These are phyloP conservation scores for Boletus mariae DNA, from an alignment of 1,284 basidiomycete species.

Conservation along the genomic window DNA sequence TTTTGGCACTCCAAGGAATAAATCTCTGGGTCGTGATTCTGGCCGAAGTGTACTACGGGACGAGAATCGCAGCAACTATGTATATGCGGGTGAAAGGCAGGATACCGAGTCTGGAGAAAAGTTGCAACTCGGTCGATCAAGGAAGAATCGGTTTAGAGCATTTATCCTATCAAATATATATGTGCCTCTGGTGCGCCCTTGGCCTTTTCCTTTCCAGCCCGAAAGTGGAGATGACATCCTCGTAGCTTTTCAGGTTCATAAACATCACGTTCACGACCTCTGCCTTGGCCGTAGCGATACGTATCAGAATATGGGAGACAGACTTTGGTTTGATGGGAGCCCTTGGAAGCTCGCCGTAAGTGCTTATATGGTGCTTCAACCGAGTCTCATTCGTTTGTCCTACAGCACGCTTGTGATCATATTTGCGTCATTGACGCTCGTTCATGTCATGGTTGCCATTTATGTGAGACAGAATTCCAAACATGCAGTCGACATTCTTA, in stretches of 20 bases:
- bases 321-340: conserved; percentile 55
- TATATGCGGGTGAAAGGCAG: conserved; percentile 28
- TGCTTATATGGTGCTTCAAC: conserved; percentile 18
- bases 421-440: conserved; percentile 78
- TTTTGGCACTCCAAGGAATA: conserved; percentile 52
- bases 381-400: conserved; percentile 10
- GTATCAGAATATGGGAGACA: conserved; percentile 62
- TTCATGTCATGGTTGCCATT: conserved; percentile 82
- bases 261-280: conserved; percentile 81
- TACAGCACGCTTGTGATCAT: conserved; percentile 80
- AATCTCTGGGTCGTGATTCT: conserved; percentile 63
- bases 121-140: conserved; percentile 39
- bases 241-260: conserved; percentile 77
- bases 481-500: conserved; percentile 7
- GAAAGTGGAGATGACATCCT: conserved; percentile 27
- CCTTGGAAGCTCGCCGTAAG: conserved; percentile 79
- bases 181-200: conserved; percentile 63
- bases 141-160: conserved; percentile 52
- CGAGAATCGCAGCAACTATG: conserved; percentile 29
- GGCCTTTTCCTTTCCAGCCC: conserved; percentile 3
- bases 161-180: conserved; percentile 72
- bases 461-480: conserved; percentile 51
- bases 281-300: conserved; percentile 77
- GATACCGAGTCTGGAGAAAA: conserved; percentile 35
- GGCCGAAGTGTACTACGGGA: conserved; percentile 41